Percentiles rank a stretch among this genome's conserved stretches.
Evolutionary conservation across 306 rosid genomes (phyloP).

Genomic region (Dicorynia guianensis): DNA sequence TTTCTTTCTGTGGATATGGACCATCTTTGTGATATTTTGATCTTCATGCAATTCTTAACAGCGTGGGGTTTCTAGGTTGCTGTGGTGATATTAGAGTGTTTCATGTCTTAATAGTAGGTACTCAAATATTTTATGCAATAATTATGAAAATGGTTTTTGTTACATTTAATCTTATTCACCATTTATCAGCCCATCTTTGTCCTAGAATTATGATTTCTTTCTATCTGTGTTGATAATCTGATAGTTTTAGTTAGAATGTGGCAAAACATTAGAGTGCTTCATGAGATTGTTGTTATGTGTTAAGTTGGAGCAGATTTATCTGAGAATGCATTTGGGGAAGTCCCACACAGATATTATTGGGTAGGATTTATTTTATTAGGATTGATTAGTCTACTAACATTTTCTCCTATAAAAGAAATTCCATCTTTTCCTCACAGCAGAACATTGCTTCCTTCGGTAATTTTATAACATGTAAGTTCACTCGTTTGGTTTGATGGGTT

Average conservation of each 20-base stretch:
- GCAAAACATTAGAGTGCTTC: background rate
- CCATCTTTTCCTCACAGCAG: constrained; percentile 1
- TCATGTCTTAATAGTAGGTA: background rate
- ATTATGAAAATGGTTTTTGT: background rate
- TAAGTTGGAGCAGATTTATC: background rate
- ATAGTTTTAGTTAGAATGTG: background rate
- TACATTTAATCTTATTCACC: background rate
- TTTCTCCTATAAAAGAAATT: background rate
- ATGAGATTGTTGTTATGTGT: background rate
- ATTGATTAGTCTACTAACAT: background rate
- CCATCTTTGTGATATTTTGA: background rate
- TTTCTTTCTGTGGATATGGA: background rate
- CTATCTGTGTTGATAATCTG: background rate
- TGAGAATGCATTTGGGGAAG: background rate
- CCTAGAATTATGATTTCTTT: background rate
- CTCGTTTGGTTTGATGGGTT: constrained; percentile 12
- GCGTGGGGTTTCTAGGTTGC: background rate
- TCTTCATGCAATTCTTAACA: background rate
- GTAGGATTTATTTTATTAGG: background rate
- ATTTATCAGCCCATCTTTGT: background rate
- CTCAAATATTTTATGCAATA: background rate
- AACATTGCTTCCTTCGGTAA: background rate
- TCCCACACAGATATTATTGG: background rate
- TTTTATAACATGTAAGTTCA: background rate
- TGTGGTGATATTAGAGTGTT: background rate